Conservation (phyloP, 1,284 basidiomycete genomes). For the Pyrrhoderma noxium region DNA sequence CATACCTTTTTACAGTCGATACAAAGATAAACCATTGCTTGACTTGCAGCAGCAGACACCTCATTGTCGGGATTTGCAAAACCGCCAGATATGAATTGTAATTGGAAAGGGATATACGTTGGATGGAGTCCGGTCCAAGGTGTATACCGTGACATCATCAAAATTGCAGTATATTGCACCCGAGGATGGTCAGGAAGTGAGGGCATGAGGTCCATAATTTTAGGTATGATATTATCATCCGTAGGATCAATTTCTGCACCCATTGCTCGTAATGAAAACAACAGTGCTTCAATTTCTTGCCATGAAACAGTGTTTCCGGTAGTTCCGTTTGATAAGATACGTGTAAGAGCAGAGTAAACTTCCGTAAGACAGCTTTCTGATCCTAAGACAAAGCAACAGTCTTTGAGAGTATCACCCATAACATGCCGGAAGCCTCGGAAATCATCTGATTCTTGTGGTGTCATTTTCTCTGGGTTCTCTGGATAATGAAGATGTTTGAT, state of each 20-base stretch:
- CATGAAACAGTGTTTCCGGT: constrained; percentile 47
- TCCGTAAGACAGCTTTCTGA: constrained; percentile 78
- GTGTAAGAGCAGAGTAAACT: constrained; percentile 76
- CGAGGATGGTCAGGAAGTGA: constrained; percentile 86
- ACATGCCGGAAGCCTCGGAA: constrained; percentile 95
- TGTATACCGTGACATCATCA: constrained; percentile 94
- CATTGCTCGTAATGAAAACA: constrained; percentile 98
- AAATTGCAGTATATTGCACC: constrained; percentile 90
- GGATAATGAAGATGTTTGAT: constrained; percentile 94
- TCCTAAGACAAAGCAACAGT: constrained; percentile 94
- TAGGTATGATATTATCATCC: constrained; percentile 83
- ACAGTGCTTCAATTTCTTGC: constrained; percentile 97
- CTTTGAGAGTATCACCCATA: constrained; percentile 99
- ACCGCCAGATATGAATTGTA: constrained; percentile 89
- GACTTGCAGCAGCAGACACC: constrained; percentile 90
- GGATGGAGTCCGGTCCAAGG: constrained; percentile 95
- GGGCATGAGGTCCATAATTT: constrained; percentile 93
- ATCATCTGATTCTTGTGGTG: constrained; percentile 85
- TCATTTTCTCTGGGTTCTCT: constrained; percentile 54
- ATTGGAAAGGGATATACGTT: constrained; percentile 76
- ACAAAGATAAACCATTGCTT: constrained; percentile 95
- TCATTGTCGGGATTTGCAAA: constrained; percentile 78
- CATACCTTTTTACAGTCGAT: constrained; percentile 87
- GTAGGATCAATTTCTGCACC: constrained; percentile 85
- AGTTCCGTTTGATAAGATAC: constrained; percentile 53